These are phyloP conservation scores for Candida jianshihensis DNA, from an alignment of 805 yeast species.

Conservation along the genomic window DNA sequence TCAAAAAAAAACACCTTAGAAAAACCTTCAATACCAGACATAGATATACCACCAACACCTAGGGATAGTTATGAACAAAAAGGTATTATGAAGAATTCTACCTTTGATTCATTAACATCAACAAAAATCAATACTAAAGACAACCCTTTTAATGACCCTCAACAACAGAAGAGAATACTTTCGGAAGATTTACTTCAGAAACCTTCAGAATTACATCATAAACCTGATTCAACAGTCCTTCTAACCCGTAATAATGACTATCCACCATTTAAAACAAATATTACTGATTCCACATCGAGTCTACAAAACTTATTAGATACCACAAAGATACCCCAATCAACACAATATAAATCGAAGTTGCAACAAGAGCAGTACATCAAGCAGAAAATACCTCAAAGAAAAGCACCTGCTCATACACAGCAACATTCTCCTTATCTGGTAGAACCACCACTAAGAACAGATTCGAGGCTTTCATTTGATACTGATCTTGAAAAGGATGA, in stretches of 20 bases:
- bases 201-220: conserved; percentile 4
- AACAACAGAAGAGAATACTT: background rate
- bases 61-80: background rate
- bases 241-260: background rate
- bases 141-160: conserved; percentile 4
- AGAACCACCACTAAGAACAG: background rate
- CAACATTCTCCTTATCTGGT: background rate
- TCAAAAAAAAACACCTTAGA: background rate
- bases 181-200: conserved; percentile 1
- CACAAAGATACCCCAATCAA: background rate
- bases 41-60: background rate
- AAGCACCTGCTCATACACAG: too few species aligned
- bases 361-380: background rate
- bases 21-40: conserved; percentile 7
- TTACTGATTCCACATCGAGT: background rate
- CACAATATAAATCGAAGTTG: background rate
- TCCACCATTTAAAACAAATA: background rate
- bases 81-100: conserved; percentile 1
- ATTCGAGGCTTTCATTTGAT: background rate
- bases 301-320: background rate
- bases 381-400: background rate
- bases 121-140: background rate
- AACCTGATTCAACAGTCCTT: background rate
- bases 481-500: background rate
- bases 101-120: conserved; percentile 3